Conservation (phyloP, 1,284 basidiomycete species). For the Moesziomyces sp. region DNA sequence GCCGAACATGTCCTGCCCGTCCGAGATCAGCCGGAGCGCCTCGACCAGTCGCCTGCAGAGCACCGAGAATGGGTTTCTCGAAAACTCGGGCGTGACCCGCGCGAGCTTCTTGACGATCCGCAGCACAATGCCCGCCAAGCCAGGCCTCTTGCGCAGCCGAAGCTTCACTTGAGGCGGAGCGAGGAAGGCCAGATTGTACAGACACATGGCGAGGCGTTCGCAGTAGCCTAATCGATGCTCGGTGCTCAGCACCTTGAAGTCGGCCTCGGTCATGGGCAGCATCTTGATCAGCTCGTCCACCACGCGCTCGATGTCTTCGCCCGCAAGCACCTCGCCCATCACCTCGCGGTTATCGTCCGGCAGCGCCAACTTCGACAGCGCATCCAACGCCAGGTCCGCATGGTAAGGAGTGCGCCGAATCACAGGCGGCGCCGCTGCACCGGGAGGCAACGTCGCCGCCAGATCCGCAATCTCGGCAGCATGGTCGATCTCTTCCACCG, state of each 20-base stretch:
- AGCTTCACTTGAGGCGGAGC: constrained; percentile 79
- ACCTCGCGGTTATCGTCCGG: constrained; percentile 83
- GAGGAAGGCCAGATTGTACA: constrained; percentile 88
- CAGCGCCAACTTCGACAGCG: constrained; percentile 80
- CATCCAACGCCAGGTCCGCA: constrained; percentile 82
- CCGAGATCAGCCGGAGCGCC: constrained; percentile 84
- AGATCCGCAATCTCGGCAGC: constrained; percentile 63
- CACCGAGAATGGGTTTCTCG: constrained; percentile 73
- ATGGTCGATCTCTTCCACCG: constrained; percentile 75
- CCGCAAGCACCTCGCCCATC: constrained; percentile 75
- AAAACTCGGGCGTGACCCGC: constrained; percentile 72
- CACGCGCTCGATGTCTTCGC: constrained; percentile 74
- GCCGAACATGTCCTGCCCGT: constrained; percentile 79
- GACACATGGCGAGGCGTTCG: constrained; percentile 80
- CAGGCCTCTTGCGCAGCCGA: constrained; percentile 73
- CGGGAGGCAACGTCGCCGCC: constrained; percentile 24
- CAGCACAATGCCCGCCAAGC: constrained; percentile 68
- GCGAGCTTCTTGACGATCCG: constrained; percentile 69
- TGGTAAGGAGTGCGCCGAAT: constrained; percentile 71
- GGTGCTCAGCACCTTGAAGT: constrained; percentile 78
- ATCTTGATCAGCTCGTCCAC: constrained; percentile 81
- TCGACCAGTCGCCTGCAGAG: constrained; percentile 82
- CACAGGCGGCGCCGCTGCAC: constrained; percentile 20
- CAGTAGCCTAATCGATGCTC: constrained; percentile 79
- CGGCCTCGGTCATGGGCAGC: constrained; percentile 80